These are phyloP conservation scores for Fonsecaea multimorphosa DNA, from an alignment of 2,329 filamentous ascomycete species.

Conservation along the genomic window DNA sequence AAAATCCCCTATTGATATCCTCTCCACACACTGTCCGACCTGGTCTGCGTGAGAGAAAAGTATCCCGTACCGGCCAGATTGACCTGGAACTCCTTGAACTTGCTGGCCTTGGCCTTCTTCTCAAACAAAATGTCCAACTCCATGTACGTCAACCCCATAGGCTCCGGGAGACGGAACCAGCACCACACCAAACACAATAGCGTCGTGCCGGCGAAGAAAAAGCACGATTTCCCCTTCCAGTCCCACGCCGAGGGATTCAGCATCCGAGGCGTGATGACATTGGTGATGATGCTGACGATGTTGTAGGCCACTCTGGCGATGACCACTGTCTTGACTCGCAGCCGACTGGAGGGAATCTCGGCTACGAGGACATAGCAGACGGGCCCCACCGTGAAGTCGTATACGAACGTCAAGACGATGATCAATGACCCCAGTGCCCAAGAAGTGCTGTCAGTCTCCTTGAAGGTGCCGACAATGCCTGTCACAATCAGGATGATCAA, in stretches of 20 bases:
- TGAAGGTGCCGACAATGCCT: slow-evolving; percentile 46
- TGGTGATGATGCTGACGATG: slow-evolving; percentile 55
- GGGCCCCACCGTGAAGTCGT: slow-evolving; percentile 61
- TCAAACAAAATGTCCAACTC: slow-evolving; percentile 54
- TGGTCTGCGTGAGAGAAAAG: slow-evolving; percentile 34
- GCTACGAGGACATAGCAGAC: slow-evolving; percentile 61
- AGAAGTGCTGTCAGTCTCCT: slow-evolving; percentile 45
- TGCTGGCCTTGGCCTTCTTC: slow-evolving; percentile 45
- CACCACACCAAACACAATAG: slow-evolving; percentile 47
- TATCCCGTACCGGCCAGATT: slow-evolving; percentile 38
- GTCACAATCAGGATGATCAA: slow-evolving; percentile 43
- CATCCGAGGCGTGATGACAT: slow-evolving; percentile 43
- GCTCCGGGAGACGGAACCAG: slow-evolving; percentile 51
- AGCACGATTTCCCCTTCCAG: slow-evolving; percentile 49
- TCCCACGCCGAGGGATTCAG: slow-evolving; percentile 47
- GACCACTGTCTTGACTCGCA: slow-evolving; percentile 61
- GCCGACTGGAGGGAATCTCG: slow-evolving; percentile 60
- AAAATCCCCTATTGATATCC: slow-evolving; percentile 14
- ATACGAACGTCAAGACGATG: slow-evolving; percentile 59
- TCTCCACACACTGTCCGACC: slow-evolving; percentile 32
- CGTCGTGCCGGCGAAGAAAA: slow-evolving; percentile 50
- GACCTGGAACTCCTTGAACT: slow-evolving; percentile 43
- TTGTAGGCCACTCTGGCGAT: slow-evolving; percentile 59
- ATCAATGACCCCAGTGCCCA: slow-evolving; percentile 52
- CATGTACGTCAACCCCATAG: slow-evolving; percentile 49